These are phyloP conservation scores for Nidularia pulvinata DNA, from an alignment of 768 basidiomycete species.

Conservation along the genomic window DNA sequence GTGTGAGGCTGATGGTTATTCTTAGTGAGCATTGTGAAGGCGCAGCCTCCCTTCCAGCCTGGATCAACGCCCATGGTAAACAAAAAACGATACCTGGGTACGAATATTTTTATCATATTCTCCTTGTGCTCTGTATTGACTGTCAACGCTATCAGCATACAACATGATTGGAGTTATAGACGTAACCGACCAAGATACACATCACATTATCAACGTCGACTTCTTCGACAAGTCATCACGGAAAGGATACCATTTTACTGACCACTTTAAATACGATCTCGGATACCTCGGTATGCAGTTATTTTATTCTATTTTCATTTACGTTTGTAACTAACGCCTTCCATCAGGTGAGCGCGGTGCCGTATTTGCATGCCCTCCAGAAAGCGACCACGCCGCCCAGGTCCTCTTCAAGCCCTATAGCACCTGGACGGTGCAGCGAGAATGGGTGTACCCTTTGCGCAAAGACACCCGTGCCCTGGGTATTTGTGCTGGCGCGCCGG, in stretches of 20 bases:
- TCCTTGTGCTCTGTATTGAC: background rate
- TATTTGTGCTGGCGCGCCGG: slow-evolving; percentile 76
- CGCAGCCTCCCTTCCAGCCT: slow-evolving; percentile 90
- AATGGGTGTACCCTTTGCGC: slow-evolving; percentile 82
- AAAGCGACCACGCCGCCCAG: slow-evolving; percentile 64
- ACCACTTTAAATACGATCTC: slow-evolving; percentile 76
- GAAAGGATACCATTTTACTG: slow-evolving; percentile 85
- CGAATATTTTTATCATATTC: background rate
- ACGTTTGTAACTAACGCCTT: too few relatives aligned
- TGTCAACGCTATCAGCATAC: slow-evolving; percentile 56
- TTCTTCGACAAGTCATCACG: slow-evolving; percentile 88
- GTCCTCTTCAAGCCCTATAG: slow-evolving; percentile 88
- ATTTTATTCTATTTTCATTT: background rate
- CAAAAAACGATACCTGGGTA: slow-evolving; percentile 90
- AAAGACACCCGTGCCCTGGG: slow-evolving; percentile 63
- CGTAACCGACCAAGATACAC: slow-evolving; percentile 88
- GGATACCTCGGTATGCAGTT: slow-evolving; percentile 71
- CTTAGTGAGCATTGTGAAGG: slow-evolving; percentile 88
- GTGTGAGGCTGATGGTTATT: background rate
- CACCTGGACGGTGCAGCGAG: slow-evolving; percentile 66
- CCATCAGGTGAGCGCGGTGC: slow-evolving; percentile 82
- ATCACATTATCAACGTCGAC: slow-evolving; percentile 90
- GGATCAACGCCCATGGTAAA: slow-evolving; percentile 86
- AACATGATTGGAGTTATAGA: slow-evolving; percentile 95
- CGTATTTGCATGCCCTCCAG: slow-evolving; percentile 78